Evolutionary conservation across 371 early-diverging fungal species (phyloP).

Genomic region (Saksenaea oblongispora): DNA sequence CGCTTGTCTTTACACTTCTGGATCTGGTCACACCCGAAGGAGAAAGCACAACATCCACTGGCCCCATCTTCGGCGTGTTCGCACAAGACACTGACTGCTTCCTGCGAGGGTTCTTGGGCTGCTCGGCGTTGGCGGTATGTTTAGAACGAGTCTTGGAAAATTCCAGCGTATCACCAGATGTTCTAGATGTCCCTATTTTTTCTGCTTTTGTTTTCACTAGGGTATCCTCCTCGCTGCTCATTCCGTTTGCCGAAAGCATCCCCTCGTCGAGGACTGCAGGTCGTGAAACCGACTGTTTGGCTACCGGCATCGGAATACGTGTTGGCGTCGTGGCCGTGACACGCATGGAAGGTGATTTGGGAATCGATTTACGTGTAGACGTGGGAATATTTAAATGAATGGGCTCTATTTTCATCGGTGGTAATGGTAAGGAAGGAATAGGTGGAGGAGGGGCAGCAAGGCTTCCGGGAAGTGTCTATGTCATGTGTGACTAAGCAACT

Average conservation of each 20-base stretch:
- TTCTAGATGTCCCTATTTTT: slow-evolving; percentile 3
- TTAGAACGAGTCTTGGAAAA: neutral
- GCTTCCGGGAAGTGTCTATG: slow-evolving; percentile 51
- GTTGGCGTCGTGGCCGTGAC: slow-evolving; percentile 22
- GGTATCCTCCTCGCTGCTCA: slow-evolving; percentile 26
- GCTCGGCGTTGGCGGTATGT: neutral
- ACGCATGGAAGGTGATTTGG: slow-evolving; percentile 25
- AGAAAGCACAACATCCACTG: neutral
- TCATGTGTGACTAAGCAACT: too few relatives aligned
- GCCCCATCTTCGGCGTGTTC: neutral
- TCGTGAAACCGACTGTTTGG: slow-evolving; percentile 15
- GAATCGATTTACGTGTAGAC: slow-evolving; percentile 1
- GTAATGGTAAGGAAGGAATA: slow-evolving; percentile 39
- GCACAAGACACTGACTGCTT: neutral
- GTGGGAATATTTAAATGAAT: slow-evolving; percentile 34
- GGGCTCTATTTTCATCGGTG: slow-evolving; percentile 55
- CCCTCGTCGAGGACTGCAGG: slow-evolving; percentile 2
- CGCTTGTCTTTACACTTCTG: neutral
- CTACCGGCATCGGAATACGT: slow-evolving; percentile 16
- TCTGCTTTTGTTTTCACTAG: neutral
- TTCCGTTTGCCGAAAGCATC: neutral
- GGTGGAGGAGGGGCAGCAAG: slow-evolving; percentile 49
- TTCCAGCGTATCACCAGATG: neutral
- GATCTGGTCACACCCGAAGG: neutral
- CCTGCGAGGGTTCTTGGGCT: neutral